phyloP scores from a whole-genome alignment of 768 basidiomycete species.

The Pleurotus tuber-regium region DNA sequence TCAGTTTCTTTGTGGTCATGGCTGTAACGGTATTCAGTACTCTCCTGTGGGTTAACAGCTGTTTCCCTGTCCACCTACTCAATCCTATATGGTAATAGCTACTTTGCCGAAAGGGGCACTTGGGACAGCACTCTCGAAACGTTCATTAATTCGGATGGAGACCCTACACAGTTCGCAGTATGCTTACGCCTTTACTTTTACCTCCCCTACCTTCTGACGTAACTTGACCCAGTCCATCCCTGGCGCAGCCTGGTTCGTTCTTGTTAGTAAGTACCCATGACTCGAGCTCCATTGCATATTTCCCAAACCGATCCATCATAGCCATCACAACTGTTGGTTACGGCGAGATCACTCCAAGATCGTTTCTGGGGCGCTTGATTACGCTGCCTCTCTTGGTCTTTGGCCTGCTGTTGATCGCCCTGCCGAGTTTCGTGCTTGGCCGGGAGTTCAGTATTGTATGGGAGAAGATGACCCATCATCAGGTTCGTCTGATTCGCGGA shows the following conservation, averaged over 20 bases:
- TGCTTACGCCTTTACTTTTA: constrained; percentile 17
- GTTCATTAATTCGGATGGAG: constrained; percentile 85
- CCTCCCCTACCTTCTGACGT: background rate
- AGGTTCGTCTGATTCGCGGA: constrained; percentile 30
- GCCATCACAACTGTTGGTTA: constrained; percentile 91
- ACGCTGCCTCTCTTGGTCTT: constrained; percentile 86
- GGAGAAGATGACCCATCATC: constrained; percentile 68
- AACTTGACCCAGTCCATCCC: constrained; percentile 52
- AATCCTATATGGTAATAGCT: constrained; percentile 37
- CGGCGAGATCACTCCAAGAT: constrained; percentile 88
- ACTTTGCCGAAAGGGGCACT: constrained; percentile 87
- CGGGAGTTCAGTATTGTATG: constrained; percentile 90
- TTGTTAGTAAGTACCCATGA: constrained; percentile 62
- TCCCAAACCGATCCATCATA: constrained; percentile 22
- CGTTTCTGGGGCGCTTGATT: constrained; percentile 81
- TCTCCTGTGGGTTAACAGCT: constrained; percentile 50
- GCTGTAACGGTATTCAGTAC: constrained; percentile 87
- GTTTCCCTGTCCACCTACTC: background rate
- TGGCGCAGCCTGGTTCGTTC: constrained; percentile 76
- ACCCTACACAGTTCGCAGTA: constrained; percentile 76
- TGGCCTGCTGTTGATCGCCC: constrained; percentile 83
- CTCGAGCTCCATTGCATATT: background rate
- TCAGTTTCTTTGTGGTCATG: constrained; percentile 88
- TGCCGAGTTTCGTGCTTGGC: constrained; percentile 90
- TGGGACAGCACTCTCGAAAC: constrained; percentile 82